These are phyloP conservation scores for Aspergillus sp. DNA, from an alignment of 2,329 filamentous ascomycete genomes.

Conservation along the genomic window DNA sequence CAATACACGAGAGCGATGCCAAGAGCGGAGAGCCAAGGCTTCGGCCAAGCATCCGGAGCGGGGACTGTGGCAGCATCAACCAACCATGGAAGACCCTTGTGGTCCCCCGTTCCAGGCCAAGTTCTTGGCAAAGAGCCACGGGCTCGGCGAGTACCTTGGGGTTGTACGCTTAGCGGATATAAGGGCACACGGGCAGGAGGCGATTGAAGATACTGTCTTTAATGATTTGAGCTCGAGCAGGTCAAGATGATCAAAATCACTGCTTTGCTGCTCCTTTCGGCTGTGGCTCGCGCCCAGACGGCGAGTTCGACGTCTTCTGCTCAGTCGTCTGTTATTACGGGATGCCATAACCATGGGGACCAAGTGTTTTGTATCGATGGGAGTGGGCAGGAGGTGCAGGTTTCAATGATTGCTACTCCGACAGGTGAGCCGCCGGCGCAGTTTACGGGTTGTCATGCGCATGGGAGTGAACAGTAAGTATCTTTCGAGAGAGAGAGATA, in stretches of 20 bases:
- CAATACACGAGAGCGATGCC: constrained; percentile 5
- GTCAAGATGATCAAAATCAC: background rate
- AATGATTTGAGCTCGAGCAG: background rate
- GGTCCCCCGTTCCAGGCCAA: background rate
- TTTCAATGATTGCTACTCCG: constrained; percentile 43
- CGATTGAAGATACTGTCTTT: background rate
- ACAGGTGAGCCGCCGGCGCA: constrained; percentile 52
- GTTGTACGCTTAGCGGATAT: background rate
- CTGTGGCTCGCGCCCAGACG: background rate
- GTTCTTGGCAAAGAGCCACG: background rate
- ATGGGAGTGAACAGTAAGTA: constrained; percentile 50
- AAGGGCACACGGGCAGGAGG: background rate
- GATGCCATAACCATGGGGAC: constrained; percentile 45
- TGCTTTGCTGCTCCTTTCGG: background rate
- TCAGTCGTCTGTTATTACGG: constrained; percentile 44
- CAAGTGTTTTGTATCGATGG: constrained; percentile 30
- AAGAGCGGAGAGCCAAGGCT: constrained; percentile 4
- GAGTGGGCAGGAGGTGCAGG: constrained; percentile 30
- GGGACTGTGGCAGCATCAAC: background rate
- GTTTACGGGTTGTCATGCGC: constrained; percentile 60
- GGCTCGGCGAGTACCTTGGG: background rate
- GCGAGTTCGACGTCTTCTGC: background rate
- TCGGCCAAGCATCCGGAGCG: constrained; percentile 8
- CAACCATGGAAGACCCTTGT: background rate
- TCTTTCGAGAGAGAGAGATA: background rate